Evolutionary conservation across 1,284 basidiomycete genomes (phyloP), one percentile per base, ranked within the genome.

Genomic region (Ustilago bromivora): DNA sequence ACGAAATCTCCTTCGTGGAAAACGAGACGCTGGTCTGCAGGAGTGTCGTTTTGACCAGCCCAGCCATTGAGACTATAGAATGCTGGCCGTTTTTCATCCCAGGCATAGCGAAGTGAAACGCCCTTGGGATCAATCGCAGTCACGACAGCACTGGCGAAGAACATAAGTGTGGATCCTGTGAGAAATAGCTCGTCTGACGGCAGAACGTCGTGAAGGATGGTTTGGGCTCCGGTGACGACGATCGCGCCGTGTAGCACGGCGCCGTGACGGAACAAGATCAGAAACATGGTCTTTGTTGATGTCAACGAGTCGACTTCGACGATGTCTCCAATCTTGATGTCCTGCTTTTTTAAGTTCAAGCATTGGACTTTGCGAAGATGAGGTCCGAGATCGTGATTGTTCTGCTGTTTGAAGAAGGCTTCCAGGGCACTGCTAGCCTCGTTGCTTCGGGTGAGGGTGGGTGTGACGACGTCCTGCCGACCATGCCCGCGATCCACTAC

Each of bases 1-100:
- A 77, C 57, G 13, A 72, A 77, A 36, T 77, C 74, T 46, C 74
- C 74, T 34, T 72, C 70, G 63, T 77, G 74, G n/a, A 60, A 72
- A 1, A 13, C 28, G 4, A 56, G n/a, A 13, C 35, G 11, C 12
- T 23, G 4, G 15, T 5, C 4, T 38, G 32, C 40, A 15, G 40
- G 15, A 19, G n/a, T 23, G 38, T 2, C 13, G 3, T 31, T 31
- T 8, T 38, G 31, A 2, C 36, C 36, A 13, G 60, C 46, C 65
- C 61, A 73, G 11, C 65, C 55, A 13, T 61, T 34, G 19, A 73
- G 52, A 0, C 58, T 51, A 2, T 59, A 4, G 38, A 74, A 62
- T 0, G 71, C 66, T 6, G 66, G 58, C 3, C 52, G 6, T 8
- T 19, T n/a, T 3, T 31, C 52, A 31, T 66, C 62, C 66, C 66